Evolutionary conservation across 257 asterid genomes (phyloP).

Genomic region (Lycium ferocissimum): DNA sequence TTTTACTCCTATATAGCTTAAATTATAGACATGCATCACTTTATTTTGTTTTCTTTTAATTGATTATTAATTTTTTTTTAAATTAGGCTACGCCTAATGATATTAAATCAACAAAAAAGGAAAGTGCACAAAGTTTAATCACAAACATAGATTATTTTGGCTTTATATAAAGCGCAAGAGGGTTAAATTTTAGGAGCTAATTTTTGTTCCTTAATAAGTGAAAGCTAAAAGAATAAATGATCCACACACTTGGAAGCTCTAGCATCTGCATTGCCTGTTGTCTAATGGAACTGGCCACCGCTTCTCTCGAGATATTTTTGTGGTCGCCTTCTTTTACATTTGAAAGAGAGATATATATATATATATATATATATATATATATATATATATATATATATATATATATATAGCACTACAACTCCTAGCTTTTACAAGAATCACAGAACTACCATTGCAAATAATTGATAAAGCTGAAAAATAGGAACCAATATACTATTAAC

Average conservation of each 20-base stretch:
- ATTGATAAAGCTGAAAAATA: background rate
- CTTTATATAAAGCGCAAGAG: background rate
- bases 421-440: background rate
- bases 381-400: no score
- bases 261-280: background rate
- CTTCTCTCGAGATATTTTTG: background rate
- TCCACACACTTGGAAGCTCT: constrained; percentile 2
- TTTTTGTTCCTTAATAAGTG: background rate
- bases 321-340: background rate
- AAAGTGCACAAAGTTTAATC: no score
- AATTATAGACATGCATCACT: no score
- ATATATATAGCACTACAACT: background rate
- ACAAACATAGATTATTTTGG: background rate
- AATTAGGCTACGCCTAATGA: no score
- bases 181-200: background rate
- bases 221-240: background rate
- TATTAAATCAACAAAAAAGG: no score
- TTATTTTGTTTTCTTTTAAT: no score
- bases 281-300: background rate
- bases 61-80: no score
- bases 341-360: no score
- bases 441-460: background rate
- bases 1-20: no score
- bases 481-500: background rate
- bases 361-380: no score